Base-by-base conservation (phyloP, 192 early-diverging fungal genomes). In the Coemansia sp. region DNA sequence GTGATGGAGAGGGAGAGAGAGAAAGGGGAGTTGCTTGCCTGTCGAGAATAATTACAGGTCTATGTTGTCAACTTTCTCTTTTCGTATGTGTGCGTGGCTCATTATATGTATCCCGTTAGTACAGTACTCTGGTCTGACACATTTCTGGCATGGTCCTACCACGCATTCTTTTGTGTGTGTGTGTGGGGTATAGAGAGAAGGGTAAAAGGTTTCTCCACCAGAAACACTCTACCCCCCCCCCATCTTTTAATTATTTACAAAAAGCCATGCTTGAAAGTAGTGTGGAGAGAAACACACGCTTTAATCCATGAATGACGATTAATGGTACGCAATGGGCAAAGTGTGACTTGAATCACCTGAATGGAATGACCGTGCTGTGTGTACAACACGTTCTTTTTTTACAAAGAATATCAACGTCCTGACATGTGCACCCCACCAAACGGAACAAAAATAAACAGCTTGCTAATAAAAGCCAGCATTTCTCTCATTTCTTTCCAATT, bases 101-200 rank as follows among this genome's bases (percentile, higher is more conserved):
- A 24, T 22, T 8, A 0, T 7, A 5, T 6, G 18, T 22, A 6
- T 10, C 27, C 24, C 11, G 29, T 31, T 31, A 12, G 12, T 55
- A 12, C 55, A 31, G 33, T 18, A 58, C 7, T 58, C 6, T 33
- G 55, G 55, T 58, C 55, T 58, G 55, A 58, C 55, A 58, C 55
- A 58, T 18, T 12, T 15, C 31, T 5, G 55, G 13, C 55, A 33
- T 58, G 55, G 55, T 57, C 53, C 27, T 9, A 20, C 47, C 47
- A 50, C 9, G 47, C 47, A 50, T 50, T 22, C 7, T 8, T 20
- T n/a, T 22, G 8, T 9, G 18, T 22, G n/a, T 50, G 47, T 9
- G n/a, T n/a, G n/a, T n/a, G n/a, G 47, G 47, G 20, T 2, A 6
- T n/a, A 18, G 20, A 10, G n/a, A 22, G 8, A 50, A 22, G 3